phyloP scores from a whole-genome alignment of 2,329 filamentous ascomycete genomes.

The Zarea fungicola region DNA sequence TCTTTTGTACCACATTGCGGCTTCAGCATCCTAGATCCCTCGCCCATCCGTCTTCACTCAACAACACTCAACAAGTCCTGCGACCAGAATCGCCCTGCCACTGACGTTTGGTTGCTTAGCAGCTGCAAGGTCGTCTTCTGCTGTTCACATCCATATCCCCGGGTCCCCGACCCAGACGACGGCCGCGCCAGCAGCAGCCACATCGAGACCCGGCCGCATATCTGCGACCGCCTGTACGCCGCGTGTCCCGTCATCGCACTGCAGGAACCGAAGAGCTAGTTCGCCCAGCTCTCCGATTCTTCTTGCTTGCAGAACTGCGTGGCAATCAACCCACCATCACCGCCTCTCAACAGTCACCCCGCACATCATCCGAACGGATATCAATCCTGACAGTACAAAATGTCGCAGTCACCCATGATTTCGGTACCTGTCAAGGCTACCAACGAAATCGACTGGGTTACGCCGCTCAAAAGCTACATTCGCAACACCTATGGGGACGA shows the following conservation, averaged over 20 bases:
- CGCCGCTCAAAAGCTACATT: conserved; percentile 89
- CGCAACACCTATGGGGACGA: conserved; percentile 92
- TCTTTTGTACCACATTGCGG: neutral
- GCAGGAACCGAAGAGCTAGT: conserved; percentile 1
- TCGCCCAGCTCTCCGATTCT: neutral
- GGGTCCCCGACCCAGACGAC: neutral
- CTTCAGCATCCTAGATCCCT: neutral
- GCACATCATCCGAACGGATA: neutral
- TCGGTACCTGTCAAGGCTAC: conserved; percentile 89
- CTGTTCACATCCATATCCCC: neutral
- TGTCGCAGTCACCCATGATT: conserved; percentile 91
- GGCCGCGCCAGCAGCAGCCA: conserved; percentile 12
- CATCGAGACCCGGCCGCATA: conserved; percentile 28
- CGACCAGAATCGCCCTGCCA: neutral
- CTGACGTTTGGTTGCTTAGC: neutral
- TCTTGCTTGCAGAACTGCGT: conserved; percentile 1
- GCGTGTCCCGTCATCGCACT: conserved; percentile 12
- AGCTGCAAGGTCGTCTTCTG: neutral
- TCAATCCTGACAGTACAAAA: conserved; percentile 32
- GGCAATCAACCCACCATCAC: no score
- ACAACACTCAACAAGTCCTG: neutral
- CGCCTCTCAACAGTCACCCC: neutral
- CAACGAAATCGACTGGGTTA: conserved; percentile 97
- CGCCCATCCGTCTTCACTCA: neutral
- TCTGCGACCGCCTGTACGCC: conserved; percentile 20